Base-by-base conservation (phyloP, 768 basidiomycete genomes). In the Russula griseocarnosa region DNA sequence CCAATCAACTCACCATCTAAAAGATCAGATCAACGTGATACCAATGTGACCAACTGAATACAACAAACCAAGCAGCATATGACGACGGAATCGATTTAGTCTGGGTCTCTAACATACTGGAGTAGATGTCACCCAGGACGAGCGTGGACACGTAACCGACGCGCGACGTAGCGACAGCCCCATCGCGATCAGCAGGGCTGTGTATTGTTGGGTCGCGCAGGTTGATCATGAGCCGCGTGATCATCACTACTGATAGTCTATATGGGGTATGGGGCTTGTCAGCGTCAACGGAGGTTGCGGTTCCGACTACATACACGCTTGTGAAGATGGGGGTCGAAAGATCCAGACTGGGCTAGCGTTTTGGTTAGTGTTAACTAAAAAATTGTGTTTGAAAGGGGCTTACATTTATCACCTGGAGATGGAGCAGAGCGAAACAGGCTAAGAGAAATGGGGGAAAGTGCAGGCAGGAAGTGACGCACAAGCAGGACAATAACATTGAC, bases 141-240 rank as follows among this genome's bases (percentile, higher is more conserved):
- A 60, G 7, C 16, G 63, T 65, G 14, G 63, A 65, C 28, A 65
- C 5, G 26, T 55, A n/a, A 44, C 53, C 58, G 1, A 18, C 28
- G 11, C n/a, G 28, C 26, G 58, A 32, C 4, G n/a, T 34, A 22
- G 18, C 16, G 26, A 42, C 14, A 18, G 61, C 30, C n/a, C 20
- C 44, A 28, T 55, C 50, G 18, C 16, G 0, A n/a, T 32, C 53
- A 18, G 14, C 30, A 16, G 51, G 14, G 13, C 16, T 20, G 20
- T 16, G 22, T 20, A 66, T 38, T 6, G 22, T 49, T 49, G 65
- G 62, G 22, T 66, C 65, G 51, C 57, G 62, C 42, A 66, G 28
- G n/a, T 60, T 64, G 44, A 66, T 47, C 66, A 66, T 66, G 26
- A 66, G 53, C 14, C 66, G 62, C 7, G 66, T 52, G 36, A 66